Conservation (phyloP, 768 basidiomycete species). For the Agrocybe pediades region DNA sequence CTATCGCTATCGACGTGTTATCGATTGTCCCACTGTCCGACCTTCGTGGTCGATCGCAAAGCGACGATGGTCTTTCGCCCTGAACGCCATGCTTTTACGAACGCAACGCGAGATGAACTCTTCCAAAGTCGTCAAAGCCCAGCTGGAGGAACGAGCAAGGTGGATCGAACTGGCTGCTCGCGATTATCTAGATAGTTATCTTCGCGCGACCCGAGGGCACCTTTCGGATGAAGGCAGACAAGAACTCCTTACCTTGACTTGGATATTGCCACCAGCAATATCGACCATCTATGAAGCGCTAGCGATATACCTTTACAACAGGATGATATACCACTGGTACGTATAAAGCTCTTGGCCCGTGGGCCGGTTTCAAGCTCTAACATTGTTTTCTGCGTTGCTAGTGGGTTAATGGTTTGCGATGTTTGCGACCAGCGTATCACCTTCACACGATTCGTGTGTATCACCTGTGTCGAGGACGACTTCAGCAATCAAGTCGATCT, state of each 20-base stretch:
- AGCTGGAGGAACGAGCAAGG: constrained; percentile 1
- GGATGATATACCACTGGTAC: neutral
- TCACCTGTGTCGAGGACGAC: constrained; percentile 11
- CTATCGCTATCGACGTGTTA: constrained; percentile 4
- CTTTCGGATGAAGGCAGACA: neutral
- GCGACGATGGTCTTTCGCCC: constrained; percentile 16
- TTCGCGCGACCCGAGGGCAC: neutral
- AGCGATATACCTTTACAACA: neutral
- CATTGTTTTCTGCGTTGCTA: neutral
- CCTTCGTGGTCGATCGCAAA: constrained; percentile 2
- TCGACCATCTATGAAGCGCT: neutral
- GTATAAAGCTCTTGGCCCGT: neutral
- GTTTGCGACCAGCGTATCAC: constrained; percentile 3
- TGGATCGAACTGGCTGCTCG: constrained; percentile 2
- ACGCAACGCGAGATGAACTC: constrained; percentile 1
- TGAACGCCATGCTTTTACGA: constrained; percentile 2
- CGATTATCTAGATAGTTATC: neutral
- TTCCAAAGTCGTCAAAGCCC: neutral
- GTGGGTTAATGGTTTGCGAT: constrained; percentile 8
- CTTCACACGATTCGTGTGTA: constrained; percentile 13
- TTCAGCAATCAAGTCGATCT: constrained; percentile 9
- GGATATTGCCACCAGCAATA: neutral
- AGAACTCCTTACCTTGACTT: neutral
- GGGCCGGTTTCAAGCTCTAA: neutral
- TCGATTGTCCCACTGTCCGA: neutral